A percentile compares a stretch with the other conserved stretches of the same genome.
Conservation (phyloP, 2,329 filamentous ascomycete species). For the Fusarium succisae region DNA sequence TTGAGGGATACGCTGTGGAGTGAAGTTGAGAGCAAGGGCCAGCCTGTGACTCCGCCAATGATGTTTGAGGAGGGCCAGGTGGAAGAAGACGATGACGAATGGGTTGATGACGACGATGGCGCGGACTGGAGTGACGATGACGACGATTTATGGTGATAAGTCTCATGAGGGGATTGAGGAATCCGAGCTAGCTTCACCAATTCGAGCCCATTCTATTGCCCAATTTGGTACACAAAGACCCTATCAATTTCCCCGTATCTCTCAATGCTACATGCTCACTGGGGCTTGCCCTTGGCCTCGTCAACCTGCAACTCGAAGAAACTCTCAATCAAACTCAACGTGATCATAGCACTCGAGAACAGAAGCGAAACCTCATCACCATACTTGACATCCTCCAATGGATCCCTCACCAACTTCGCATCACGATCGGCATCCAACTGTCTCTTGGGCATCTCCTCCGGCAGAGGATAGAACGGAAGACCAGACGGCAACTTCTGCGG, state of each 20-base stretch:
- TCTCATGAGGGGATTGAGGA: not conserved
- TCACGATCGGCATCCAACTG: not conserved
- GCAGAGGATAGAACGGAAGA: slow-evolving; percentile 1
- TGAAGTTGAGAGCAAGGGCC: not conserved
- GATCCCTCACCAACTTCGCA: not conserved
- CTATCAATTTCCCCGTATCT: rapidly evolving
- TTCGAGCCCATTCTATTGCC: no score
- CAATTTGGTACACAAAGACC: no score
- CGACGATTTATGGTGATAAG: not conserved
- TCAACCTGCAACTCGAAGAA: not conserved
- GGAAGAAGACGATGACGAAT: not conserved
- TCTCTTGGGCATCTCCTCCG: slow-evolving; percentile 16
- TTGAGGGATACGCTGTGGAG: slow-evolving; percentile 16
- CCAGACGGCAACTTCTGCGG: slow-evolving; percentile 1
- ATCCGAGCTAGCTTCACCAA: not conserved
- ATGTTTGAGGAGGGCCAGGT: not conserved
- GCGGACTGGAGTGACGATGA: not conserved
- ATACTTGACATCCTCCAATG: not conserved
- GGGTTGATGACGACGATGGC: not conserved
- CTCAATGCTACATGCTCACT: not conserved
- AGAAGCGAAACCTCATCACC: not conserved
- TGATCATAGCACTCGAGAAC: slow-evolving; percentile 4
- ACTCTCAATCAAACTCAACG: slow-evolving; percentile 9
- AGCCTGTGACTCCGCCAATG: not conserved
- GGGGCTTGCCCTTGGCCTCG: not conserved